phyloP scores from a whole-genome alignment of 441 rosid species.

The Codiaeum variegatum region DNA sequence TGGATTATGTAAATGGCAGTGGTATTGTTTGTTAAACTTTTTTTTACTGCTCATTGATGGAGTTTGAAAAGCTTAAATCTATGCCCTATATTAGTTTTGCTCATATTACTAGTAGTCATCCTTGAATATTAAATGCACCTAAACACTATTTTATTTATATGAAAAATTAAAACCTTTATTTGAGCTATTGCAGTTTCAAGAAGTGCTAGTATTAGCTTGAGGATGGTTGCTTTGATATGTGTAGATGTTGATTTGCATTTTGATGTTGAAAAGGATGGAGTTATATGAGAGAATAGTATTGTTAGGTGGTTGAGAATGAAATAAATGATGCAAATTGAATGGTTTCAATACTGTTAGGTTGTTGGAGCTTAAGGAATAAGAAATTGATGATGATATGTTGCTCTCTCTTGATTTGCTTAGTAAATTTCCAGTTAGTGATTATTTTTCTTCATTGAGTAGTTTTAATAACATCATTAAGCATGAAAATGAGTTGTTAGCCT shows the following conservation, averaged over 20 bases:
- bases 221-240: slow-evolving; percentile 92
- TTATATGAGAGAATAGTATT: slow-evolving; percentile 21
- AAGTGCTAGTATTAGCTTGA: slow-evolving; percentile 79
- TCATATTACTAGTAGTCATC: no score
- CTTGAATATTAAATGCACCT: no score
- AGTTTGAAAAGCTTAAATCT: no score
- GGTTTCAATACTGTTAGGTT: slow-evolving; percentile 54
- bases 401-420: slow-evolving; percentile 53
- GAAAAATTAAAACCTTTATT: slow-evolving; percentile 3
- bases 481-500: not conserved
- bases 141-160: no score
- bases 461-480: not conserved
- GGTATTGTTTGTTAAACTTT: no score
- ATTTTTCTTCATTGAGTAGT: not conserved
- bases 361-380: slow-evolving; percentile 85
- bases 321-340: slow-evolving; percentile 42
- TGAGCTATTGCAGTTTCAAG: slow-evolving; percentile 60
- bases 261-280: slow-evolving; percentile 31
- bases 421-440: slow-evolving; percentile 53
- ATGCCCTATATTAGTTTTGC: no score
- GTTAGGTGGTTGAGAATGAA: slow-evolving; percentile 53
- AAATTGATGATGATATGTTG: slow-evolving; percentile 51
- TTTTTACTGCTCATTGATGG: no score
- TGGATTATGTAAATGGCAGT: no score
- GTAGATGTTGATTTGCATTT: slow-evolving; percentile 45